Evolutionary conservation across 1,139 yeast genomes (phyloP).

Genomic region (Scheffersomyces stambukii): DNA sequence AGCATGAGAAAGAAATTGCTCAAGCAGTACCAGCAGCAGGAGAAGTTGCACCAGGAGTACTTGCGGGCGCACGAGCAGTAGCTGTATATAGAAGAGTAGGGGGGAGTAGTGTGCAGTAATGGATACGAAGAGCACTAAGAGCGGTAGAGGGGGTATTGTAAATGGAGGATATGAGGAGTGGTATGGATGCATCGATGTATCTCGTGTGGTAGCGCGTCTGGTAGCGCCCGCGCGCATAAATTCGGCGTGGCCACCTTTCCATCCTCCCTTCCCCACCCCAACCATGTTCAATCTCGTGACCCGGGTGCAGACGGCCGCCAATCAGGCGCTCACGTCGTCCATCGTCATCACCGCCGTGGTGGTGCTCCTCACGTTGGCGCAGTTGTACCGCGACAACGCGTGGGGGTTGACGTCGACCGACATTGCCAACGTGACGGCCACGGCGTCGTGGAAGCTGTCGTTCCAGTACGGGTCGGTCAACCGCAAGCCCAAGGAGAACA

Average conservation of each 20-base stretch:
- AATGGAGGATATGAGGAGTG: too few relatives aligned
- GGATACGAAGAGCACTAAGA: too few relatives aligned
- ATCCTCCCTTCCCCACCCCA: neutral
- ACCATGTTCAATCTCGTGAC: constrained; percentile 38
- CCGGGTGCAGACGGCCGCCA: constrained; percentile 51
- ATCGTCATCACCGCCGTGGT: constrained; percentile 44
- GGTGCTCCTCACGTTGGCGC: constrained; percentile 44
- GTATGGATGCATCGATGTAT: too few relatives aligned
- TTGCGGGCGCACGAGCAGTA: constrained; percentile 13
- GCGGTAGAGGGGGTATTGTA: too few relatives aligned
- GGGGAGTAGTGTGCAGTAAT: too few relatives aligned
- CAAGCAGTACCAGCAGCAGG: constrained; percentile 77
- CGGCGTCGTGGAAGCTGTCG: constrained; percentile 52
- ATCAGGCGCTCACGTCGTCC: constrained; percentile 53
- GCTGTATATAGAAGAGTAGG: neutral
- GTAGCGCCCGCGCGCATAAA: too few relatives aligned
- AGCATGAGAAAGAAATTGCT: constrained; percentile 77
- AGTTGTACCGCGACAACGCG: constrained; percentile 43
- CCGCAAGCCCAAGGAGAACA: constrained; percentile 76
- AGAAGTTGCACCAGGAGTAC: constrained; percentile 74
- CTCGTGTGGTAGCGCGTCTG: too few relatives aligned
- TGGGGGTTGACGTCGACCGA: constrained; percentile 41
- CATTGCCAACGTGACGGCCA: constrained; percentile 35
- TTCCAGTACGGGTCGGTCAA: constrained; percentile 70
- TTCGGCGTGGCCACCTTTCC: constrained; percentile 85